A percentile compares a stretch with the other conserved stretches of the same genome.
These are phyloP conservation scores for Gliomastix tumulicola DNA, from an alignment of 2,329 filamentous ascomycete genomes.

Conservation along the genomic window DNA sequence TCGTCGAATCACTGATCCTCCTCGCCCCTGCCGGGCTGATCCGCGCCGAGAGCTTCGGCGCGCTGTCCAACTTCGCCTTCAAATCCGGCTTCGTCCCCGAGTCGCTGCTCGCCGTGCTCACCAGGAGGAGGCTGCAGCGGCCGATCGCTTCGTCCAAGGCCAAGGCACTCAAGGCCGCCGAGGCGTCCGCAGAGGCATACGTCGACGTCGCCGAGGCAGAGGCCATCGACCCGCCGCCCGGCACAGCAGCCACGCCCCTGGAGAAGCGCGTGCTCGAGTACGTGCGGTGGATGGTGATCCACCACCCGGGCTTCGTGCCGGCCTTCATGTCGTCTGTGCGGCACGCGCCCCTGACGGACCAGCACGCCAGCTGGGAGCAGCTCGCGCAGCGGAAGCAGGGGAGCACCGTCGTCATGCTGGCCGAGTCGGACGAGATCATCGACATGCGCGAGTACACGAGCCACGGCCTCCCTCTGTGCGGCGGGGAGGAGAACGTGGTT, in stretches of 20 bases:
- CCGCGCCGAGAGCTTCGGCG: conserved; percentile 43
- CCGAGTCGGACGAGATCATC: conserved; percentile 43
- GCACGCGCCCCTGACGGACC: conserved; percentile 44
- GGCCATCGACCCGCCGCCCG: conserved; percentile 19
- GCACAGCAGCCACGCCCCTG: conserved; percentile 24
- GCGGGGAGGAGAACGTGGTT: conserved; percentile 38
- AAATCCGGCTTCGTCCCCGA: conserved; percentile 47
- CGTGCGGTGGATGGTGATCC: conserved; percentile 50
- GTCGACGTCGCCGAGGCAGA: conserved; percentile 34
- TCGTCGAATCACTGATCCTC: conserved; percentile 65
- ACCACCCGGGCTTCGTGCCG: conserved; percentile 51
- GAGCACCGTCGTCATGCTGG: conserved; percentile 45
- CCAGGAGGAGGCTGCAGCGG: conserved; percentile 37
- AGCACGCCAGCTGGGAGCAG: conserved; percentile 41
- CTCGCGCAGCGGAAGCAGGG: conserved; percentile 33
- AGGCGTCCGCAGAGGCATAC: conserved; percentile 10
- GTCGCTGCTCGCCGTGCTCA: conserved; percentile 38
- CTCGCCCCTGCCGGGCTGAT: conserved; percentile 76
- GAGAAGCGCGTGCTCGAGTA: conserved; percentile 40
- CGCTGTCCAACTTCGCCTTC: conserved; percentile 42
- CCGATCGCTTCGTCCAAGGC: conserved; percentile 37
- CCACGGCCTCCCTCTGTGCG: conserved; percentile 43
- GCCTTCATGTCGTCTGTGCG: conserved; percentile 53
- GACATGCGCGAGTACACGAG: conserved; percentile 38
- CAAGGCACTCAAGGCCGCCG: conserved; percentile 5